These are phyloP conservation scores for Lunasporangiospora selenospora DNA, from an alignment of 192 early-diverging fungal genomes.

Conservation along the genomic window DNA sequence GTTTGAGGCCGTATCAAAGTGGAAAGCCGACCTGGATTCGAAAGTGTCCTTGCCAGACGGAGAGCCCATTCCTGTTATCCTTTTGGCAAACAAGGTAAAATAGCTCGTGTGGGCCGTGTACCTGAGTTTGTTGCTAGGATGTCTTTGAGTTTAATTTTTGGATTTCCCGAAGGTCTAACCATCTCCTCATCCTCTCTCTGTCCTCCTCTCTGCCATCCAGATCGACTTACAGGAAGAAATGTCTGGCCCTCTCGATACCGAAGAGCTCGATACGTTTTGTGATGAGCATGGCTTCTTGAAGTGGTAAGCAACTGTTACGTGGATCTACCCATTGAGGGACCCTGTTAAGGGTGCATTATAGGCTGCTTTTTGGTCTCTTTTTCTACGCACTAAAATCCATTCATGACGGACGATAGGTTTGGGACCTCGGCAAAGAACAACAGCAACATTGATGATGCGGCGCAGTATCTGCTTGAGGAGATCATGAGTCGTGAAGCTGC, in stretches of 20 bases:
- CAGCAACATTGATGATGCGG: constrained; percentile 64
- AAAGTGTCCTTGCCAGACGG: constrained; percentile 64
- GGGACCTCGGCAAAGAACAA: constrained; percentile 71
- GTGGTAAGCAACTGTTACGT: constrained; percentile 43
- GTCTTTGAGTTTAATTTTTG: background rate
- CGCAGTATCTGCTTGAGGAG: constrained; percentile 52
- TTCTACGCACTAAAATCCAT: background rate
- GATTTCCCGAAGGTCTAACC: background rate
- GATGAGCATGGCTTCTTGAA: constrained; percentile 57
- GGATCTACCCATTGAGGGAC: too few species aligned
- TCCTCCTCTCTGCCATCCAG: constrained; percentile 14
- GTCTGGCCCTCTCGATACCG: constrained; percentile 22
- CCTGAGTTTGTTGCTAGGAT: background rate
- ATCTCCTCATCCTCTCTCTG: background rate
- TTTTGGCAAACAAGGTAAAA: constrained; percentile 65
- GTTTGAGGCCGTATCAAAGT: constrained; percentile 61
- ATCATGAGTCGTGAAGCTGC: constrained; percentile 52
- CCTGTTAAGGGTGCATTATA: too few species aligned
- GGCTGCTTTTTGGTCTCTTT: background rate
- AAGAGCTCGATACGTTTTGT: constrained; percentile 58
- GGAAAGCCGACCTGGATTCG: constrained; percentile 65
- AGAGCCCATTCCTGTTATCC: constrained; percentile 58
- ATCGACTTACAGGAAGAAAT: constrained; percentile 51
- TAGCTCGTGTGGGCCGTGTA: background rate
- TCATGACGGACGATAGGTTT: too few species aligned